A percentile compares a stretch with the other conserved stretches of the same genome.
Conservation (phyloP, 169 alveolate genomes). For the Cryptosporidium sp. region DNA sequence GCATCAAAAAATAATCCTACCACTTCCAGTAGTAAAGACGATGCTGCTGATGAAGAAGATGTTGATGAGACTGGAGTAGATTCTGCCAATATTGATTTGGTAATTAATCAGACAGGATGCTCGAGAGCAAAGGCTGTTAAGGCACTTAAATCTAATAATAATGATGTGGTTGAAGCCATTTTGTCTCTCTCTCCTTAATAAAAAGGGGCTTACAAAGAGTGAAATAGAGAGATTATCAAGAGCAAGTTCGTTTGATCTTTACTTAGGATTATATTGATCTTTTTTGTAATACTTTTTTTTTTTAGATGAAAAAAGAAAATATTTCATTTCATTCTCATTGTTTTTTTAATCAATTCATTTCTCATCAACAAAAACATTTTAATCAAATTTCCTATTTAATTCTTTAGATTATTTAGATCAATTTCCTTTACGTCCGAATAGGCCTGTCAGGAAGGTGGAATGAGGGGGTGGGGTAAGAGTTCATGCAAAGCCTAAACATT, state of each 20-base stretch:
- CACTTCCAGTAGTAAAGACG: slow-evolving; percentile 39
- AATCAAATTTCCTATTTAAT: not conserved
- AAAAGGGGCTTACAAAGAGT: slow-evolving; percentile 17
- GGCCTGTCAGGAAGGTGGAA: not conserved
- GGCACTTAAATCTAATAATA: slow-evolving; percentile 87
- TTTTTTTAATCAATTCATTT: too few relatives aligned
- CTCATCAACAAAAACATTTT: not conserved
- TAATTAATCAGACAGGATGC: slow-evolving; percentile 88
- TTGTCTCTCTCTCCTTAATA: slow-evolving; percentile 78
- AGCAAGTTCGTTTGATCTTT: not conserved
- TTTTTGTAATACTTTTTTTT: slow-evolving; percentile 13
- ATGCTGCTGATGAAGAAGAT: slow-evolving; percentile 80
- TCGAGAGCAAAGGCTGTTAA: slow-evolving; percentile 86
- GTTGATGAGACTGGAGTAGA: slow-evolving; percentile 89
- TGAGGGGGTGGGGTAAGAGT: not conserved
- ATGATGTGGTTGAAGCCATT: slow-evolving; percentile 90
- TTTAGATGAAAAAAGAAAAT: too few relatives aligned
- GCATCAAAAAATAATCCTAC: not conserved
- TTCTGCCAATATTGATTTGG: slow-evolving; percentile 86
- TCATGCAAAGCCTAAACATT: too few relatives aligned
- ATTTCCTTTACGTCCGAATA: too few relatives aligned
- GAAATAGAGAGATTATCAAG: not conserved
- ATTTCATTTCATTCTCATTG: too few relatives aligned
- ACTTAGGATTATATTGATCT: slow-evolving; percentile 12
- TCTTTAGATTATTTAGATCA: too few relatives aligned